A percentile compares a stretch with the other conserved stretches of the same genome.
These are phyloP conservation scores for Trametes gibbosa DNA, from an alignment of 768 basidiomycete species.

Conservation along the genomic window DNA sequence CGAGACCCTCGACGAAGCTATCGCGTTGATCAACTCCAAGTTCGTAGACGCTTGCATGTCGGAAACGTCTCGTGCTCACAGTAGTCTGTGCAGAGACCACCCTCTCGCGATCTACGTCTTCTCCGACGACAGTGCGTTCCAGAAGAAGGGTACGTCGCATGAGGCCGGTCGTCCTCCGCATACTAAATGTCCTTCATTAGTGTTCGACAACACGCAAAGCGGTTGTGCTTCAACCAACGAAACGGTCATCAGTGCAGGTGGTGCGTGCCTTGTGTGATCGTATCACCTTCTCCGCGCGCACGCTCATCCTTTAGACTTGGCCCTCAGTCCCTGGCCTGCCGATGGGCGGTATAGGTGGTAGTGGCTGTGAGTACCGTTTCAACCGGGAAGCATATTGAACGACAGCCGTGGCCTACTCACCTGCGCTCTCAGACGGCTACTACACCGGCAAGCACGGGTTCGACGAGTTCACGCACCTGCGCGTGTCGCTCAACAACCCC, in stretches of 20 bases:
- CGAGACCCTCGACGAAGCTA: constrained; percentile 64
- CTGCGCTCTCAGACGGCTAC: constrained; percentile 46
- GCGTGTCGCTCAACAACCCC: constrained; percentile 50
- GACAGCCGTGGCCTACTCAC: neutral
- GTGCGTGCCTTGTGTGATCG: constrained; percentile 45
- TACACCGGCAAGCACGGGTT: constrained; percentile 75
- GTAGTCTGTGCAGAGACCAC: constrained; percentile 46
- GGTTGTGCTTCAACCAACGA: constrained; percentile 74
- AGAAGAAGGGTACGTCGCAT: constrained; percentile 50
- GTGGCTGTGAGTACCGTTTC: neutral
- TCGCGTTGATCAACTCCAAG: constrained; percentile 64
- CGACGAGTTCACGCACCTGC: constrained; percentile 74
- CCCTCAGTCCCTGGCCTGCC: constrained; percentile 57
- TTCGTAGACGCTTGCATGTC: constrained; percentile 26
- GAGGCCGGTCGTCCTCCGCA: no score
- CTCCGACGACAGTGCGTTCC: constrained; percentile 53
- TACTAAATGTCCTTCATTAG: no score
- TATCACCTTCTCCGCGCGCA: constrained; percentile 18
- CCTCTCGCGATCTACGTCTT: constrained; percentile 81
- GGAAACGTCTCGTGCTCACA: neutral
- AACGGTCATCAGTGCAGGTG: constrained; percentile 51
- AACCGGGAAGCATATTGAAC: neutral
- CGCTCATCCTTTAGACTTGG: constrained; percentile 35
- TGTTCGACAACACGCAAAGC: constrained; percentile 65
- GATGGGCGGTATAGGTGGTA: constrained; percentile 63